These are phyloP conservation scores for Ganoderma resinaceum DNA, from an alignment of 1,284 basidiomycete genomes.

Conservation along the genomic window DNA sequence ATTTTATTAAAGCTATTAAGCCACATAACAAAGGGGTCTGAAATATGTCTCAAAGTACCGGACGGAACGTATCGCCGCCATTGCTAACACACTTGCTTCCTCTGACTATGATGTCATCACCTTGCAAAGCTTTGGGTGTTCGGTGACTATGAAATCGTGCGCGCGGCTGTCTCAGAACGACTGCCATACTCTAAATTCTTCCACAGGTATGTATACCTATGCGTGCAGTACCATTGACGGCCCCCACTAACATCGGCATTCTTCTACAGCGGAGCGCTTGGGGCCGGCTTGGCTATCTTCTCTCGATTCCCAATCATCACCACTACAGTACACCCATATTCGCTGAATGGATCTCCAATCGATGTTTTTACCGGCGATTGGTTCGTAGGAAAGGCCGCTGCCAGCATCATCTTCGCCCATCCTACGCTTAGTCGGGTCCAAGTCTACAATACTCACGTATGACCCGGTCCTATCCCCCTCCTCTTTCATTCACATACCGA, in stretches of 20 bases:
- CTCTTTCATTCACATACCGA: neutral
- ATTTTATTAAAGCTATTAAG: neutral
- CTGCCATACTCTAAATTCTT: constrained; percentile 91
- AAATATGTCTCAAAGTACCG: constrained; percentile 88
- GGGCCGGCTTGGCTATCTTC: constrained; percentile 92
- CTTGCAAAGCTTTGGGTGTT: constrained; percentile 95
- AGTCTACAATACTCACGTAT: constrained; percentile 93
- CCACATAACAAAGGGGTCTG: constrained; percentile 72
- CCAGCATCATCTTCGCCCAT: constrained; percentile 80
- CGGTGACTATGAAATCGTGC: constrained; percentile 83
- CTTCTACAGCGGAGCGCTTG: constrained; percentile 90
- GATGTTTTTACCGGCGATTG: constrained; percentile 95
- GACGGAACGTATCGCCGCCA: constrained; percentile 74
- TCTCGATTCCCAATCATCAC: constrained; percentile 87
- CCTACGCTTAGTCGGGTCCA: constrained; percentile 86
- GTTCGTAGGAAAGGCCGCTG: constrained; percentile 97
- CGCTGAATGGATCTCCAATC: constrained; percentile 89
- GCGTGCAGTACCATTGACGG: no score
- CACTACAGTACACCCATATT: constrained; percentile 85
- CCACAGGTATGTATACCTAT: constrained; percentile 72
- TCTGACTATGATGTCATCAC: constrained; percentile 88
- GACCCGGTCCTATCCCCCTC: no score
- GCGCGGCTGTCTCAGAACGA: constrained; percentile 60
- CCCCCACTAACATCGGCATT: neutral
- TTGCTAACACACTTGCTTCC: constrained; percentile 68